Base-by-base conservation (phyloP, 805 yeast species). In the Ogataea methanolica region DNA sequence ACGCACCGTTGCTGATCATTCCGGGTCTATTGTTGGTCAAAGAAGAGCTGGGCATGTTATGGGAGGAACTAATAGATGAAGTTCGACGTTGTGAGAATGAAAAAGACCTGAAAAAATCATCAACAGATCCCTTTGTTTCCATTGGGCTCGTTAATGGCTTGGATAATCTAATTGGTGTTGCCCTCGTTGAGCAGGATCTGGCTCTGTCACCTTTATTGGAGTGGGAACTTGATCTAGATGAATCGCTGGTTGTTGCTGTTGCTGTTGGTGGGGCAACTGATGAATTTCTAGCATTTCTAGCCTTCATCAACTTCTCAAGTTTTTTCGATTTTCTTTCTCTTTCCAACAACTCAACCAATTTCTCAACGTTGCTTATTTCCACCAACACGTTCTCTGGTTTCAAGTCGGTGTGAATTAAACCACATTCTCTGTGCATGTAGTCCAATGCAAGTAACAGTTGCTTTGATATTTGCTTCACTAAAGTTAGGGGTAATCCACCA, bases 351-450 rank as follows among this genome's bases (percentile, higher is more conserved):
- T 68, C 63, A 38, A 80, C 76, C 41, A 80, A 70, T 49, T 69
- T 72, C 51, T 78, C 80, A 41, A 78, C 80, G 53, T 79, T 78
- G 46, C 73, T 70, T 33, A 81, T 75, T 52, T 77, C 80, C 38
- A 79, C 71, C 39, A 78, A 62, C 4, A 81, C 76, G 65, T 86
- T 86, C 58, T 85, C 91, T 2, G 91, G 90, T 63, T 85, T 85
- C 43, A 85, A 71, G 61, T 85, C 91, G 12, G 91, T 79, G 64
- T 85, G 92, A 37, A 83, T 82, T 11, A 83, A 69, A 2, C 86
- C 86, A 62, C 88, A 82, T 56, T 68, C 73, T 38, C 77, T 53
- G 61, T 82, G 88, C 53, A 82, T 65, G 56, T 75, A 80, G 60
- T 81, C 83, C 49, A 82, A 59, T 1, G 83, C 80, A 37, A 74